Base-by-base conservation (phyloP, 2,329 filamentous ascomycete species). In the Hymenotorrendiella dingleyae region DNA sequence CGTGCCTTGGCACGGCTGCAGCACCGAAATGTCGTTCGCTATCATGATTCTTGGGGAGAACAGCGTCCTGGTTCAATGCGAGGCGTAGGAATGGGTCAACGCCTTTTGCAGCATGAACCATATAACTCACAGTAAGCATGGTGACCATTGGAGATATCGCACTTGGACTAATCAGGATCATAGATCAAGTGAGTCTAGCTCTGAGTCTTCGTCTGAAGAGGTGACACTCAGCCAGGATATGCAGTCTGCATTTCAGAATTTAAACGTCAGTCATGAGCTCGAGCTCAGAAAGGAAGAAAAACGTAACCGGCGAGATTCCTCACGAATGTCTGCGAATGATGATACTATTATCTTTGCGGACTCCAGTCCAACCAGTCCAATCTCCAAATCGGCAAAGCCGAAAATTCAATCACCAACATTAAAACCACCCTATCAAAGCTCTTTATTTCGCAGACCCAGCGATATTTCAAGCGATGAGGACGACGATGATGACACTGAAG, bases 11-110 rank as follows among this genome's bases (percentile, higher is more conserved):
- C 80, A 35, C 67, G 69, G 20, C 64, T 84, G 12, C 74, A 83
- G 34, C 80, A 85, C 58, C 69, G 69, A 4, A 82, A 84, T 55
- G 73, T 85, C 42, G 80, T 84, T 26, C 70, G 80, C 19, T 85
- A 85, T 53, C 78, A 77, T 55, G 71, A 72, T 39, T 75, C 75
- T 11, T 85, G 81, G 81, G 67, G 82, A 11, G 81, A 84, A 61
- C 61, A 17, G 64, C 66, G 46, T 16, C 40, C 41, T 35, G 30
- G 32, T 7, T 30, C 26, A 17, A 27, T 12, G 14, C 12, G 30
- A n/a, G 37, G n/a, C 16, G 19, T 32, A 5, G 7, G 4, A 38
- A 19, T 16, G 8, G 19, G 27, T 4, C 39, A 35, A 23, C 30
- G 20, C 11, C 10, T 46, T 2, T 20, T 46, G 12, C 17, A 27